These are phyloP conservation scores for Pyricularia pennisetigena DNA, from an alignment of 2,329 filamentous ascomycete genomes.

Conservation along the genomic window DNA sequence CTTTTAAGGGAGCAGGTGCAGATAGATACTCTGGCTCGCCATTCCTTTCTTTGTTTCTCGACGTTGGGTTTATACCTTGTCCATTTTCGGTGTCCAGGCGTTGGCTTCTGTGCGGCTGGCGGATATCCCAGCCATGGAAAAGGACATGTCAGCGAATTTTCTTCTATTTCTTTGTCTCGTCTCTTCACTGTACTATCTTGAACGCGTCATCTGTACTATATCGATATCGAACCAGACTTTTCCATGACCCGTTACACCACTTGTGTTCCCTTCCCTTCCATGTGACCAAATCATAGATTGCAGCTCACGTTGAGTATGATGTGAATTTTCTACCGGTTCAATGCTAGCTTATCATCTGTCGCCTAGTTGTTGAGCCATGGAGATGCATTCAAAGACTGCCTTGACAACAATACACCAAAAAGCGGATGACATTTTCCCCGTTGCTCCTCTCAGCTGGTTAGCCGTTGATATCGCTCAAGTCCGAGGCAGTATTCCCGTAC, in stretches of 20 bases:
- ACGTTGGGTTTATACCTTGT: neutral
- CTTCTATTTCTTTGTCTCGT: neutral
- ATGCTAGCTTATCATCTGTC: too few species aligned
- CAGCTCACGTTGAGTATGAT: too few species aligned
- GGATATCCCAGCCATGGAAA: neutral
- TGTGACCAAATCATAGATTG: neutral
- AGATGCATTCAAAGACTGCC: neutral
- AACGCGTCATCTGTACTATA: neutral
- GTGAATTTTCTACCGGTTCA: too few species aligned
- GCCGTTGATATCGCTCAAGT: neutral
- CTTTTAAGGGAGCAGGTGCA: too few species aligned
- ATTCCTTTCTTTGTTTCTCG: neutral
- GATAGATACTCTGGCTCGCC: too few species aligned
- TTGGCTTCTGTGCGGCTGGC: neutral
- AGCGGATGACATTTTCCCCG: too few species aligned
- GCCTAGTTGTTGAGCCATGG: too few species aligned
- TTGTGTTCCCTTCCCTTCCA: neutral
- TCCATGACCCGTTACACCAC: neutral
- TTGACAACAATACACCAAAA: neutral
- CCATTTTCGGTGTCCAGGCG: neutral
- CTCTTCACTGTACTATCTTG: conserved; percentile 6
- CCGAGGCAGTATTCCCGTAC: too few species aligned
- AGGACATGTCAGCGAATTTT: neutral
- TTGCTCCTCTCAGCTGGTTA: too few species aligned
- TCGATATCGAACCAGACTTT: neutral